Base-by-base conservation (phyloP, 192 early-diverging fungal species). In the Ramicandelaber brevisporus region DNA sequence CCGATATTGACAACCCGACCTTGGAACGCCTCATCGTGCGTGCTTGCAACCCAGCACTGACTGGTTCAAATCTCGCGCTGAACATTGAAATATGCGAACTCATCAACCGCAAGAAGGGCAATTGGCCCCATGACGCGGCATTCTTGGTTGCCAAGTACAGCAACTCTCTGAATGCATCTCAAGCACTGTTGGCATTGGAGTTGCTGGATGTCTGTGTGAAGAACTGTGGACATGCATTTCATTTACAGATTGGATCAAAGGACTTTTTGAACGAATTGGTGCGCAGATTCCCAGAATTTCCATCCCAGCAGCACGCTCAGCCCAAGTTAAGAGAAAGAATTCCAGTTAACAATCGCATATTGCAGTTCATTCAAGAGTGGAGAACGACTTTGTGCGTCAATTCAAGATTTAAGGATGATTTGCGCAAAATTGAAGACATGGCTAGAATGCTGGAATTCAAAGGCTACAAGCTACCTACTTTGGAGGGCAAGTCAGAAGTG, bases 251-350 rank as follows among this genome's bases (percentile, higher is more conserved):
- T 21, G 77, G 75, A 21, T 72, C 80, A 20, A 89, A 92, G 39
- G 95, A 99, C 42, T 96, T 99, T 45, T 53, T 99, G 19, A 92
- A 90, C 51, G 81, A 86, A 38, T 63, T 99, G 7, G 87, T 96
- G 11, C 62, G 76, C 21, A 58, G 71, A 29, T 96, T 99, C 34
- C 90, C 95, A 7, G 85, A 89, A 37, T 63, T 71, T 21, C 85
- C 89, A n/a, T n/a, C n/a, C n/a, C n/a, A n/a, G 5, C 64, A 55
- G 2, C n/a, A n/a, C n/a, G n/a, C n/a, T n/a, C n/a, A n/a, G n/a
- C n/a, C n/a, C n/a, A n/a, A n/a, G n/a, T n/a, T n/a, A n/a, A n/a
- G n/a, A n/a, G n/a, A n/a, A n/a, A n/a, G n/a, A n/a, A n/a, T 66
- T 18, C 64, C 72, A n/a, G 63, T 85, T 4, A 76, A 84, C 30